Evolutionary conservation across 2,329 filamentous ascomycete genomes (phyloP).

Genomic region (Pseudopithomyces chartarum): DNA sequence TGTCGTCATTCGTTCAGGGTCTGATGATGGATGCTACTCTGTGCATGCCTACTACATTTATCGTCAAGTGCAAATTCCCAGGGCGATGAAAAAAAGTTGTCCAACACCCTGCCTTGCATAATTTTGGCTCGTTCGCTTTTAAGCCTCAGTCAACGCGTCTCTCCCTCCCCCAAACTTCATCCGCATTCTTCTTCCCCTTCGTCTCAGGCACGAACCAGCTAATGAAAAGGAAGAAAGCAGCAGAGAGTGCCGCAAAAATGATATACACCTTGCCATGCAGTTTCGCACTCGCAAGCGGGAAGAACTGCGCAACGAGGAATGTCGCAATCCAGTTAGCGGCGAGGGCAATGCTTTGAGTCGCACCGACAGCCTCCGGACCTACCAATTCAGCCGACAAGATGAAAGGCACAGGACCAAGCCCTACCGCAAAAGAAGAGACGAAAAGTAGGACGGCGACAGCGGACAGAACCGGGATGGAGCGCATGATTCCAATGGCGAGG

Average conservation of each 20-base stretch:
- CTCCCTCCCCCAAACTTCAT: constrained; percentile 87
- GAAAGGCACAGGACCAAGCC: constrained; percentile 91
- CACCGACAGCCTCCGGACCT: constrained; percentile 85
- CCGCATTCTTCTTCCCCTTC: constrained; percentile 78
- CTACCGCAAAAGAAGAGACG: constrained; percentile 87
- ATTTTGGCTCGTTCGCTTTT: not conserved
- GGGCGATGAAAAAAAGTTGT: not conserved
- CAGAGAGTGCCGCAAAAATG: constrained; percentile 80
- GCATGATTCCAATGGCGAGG: constrained; percentile 80
- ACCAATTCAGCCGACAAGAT: constrained; percentile 92
- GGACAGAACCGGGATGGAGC: constrained; percentile 73
- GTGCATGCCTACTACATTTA: not conserved
- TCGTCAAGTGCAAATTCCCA: not conserved
- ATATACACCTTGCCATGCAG: constrained; percentile 89
- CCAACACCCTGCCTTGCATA: not conserved
- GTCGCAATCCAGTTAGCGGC: constrained; percentile 89
- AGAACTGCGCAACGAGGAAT: constrained; percentile 92
- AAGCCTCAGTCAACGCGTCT: constrained; percentile 33
- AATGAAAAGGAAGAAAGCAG: constrained; percentile 73
- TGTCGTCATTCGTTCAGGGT: not conserved
- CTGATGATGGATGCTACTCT: not conserved
- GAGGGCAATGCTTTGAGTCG: constrained; percentile 86
- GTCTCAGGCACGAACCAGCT: constrained; percentile 81
- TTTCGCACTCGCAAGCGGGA: constrained; percentile 80
- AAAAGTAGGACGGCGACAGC: constrained; percentile 83